Percentiles rank a stretch among this genome's conserved stretches.
Conservation (phyloP, 192 early-diverging fungal species). For the Podila epicladia region DNA sequence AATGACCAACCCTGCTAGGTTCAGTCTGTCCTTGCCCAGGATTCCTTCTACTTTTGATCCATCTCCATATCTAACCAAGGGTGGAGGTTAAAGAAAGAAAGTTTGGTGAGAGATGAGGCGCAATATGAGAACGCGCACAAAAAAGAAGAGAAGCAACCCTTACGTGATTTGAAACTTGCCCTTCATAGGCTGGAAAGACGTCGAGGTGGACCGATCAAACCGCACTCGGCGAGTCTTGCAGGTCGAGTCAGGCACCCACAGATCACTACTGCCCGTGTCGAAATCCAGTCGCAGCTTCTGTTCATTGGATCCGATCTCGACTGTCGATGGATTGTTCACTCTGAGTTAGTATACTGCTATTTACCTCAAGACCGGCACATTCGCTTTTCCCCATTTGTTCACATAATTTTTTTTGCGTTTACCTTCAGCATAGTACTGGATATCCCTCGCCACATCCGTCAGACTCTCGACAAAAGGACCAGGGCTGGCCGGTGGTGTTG, state of each 20-base stretch:
- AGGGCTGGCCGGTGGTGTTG: background rate
- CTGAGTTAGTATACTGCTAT: background rate
- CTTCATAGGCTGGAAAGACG: constrained; percentile 23
- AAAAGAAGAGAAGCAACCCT: background rate
- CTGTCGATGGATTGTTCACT: background rate
- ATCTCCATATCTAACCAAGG: constrained; percentile 62
- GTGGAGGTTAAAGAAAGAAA: background rate
- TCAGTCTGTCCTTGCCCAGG: constrained; percentile 63
- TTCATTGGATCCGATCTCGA: constrained; percentile 47
- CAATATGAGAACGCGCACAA: background rate
- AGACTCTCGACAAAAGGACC: constrained; percentile 23
- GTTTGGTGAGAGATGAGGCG: background rate
- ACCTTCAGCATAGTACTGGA: constrained; percentile 51
- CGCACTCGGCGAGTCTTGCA: constrained; percentile 30
- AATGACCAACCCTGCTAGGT: constrained; percentile 67
- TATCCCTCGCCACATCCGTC: constrained; percentile 37
- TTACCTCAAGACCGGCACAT: background rate
- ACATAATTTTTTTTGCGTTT: background rate
- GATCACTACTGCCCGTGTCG: constrained; percentile 79
- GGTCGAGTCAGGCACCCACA: constrained; percentile 63
- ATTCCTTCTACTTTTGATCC: constrained; percentile 60
- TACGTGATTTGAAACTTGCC: constrained; percentile 40
- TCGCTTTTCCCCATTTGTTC: background rate
- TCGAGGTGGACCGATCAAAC: constrained; percentile 37
- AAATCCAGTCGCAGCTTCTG: constrained; percentile 62